A percentile compares a stretch with the other conserved stretches of the same genome.
These are phyloP conservation scores for Penicillium simplicissimum DNA, from an alignment of 495 filamentous ascomycete genomes.

Conservation along the genomic window DNA sequence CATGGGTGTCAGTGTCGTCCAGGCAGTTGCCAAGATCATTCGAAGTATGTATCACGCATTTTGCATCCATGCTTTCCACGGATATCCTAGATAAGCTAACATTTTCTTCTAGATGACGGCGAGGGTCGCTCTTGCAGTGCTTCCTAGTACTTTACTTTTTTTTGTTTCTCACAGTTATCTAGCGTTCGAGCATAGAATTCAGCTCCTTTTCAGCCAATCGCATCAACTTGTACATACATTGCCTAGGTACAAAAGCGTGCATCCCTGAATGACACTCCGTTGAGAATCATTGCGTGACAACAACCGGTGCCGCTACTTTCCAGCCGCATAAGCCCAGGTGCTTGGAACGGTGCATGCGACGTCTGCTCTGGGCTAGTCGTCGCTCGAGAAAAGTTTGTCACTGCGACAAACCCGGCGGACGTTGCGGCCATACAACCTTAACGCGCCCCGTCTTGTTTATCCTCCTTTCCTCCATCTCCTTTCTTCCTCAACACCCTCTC, in stretches of 20 bases:
- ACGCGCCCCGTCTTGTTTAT: neutral
- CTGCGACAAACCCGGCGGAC: too few relatives aligned
- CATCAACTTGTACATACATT: constrained; percentile 3
- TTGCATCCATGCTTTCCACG: neutral
- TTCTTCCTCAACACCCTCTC: neutral
- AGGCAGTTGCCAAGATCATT: constrained; percentile 69
- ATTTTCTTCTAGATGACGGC: neutral
- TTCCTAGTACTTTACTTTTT: neutral
- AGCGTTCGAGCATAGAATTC: neutral
- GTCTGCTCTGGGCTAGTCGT: neutral
- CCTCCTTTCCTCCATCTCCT: neutral
- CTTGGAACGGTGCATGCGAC: neutral
- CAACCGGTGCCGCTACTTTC: neutral
- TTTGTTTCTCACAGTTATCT: neutral
- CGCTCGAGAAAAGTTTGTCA: neutral
- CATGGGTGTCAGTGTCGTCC: constrained; percentile 78
- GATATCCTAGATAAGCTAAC: neutral
- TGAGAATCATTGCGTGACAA: too few relatives aligned
- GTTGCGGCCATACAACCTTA: too few relatives aligned
- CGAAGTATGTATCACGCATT: constrained; percentile 35
- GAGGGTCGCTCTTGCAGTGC: constrained; percentile 1
- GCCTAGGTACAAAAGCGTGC: neutral
- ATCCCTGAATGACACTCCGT: neutral
- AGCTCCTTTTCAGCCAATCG: neutral
- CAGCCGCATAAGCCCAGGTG: neutral